These are phyloP conservation scores for Seiridium unicorne DNA, from an alignment of 2,329 filamentous ascomycete species.

Conservation along the genomic window DNA sequence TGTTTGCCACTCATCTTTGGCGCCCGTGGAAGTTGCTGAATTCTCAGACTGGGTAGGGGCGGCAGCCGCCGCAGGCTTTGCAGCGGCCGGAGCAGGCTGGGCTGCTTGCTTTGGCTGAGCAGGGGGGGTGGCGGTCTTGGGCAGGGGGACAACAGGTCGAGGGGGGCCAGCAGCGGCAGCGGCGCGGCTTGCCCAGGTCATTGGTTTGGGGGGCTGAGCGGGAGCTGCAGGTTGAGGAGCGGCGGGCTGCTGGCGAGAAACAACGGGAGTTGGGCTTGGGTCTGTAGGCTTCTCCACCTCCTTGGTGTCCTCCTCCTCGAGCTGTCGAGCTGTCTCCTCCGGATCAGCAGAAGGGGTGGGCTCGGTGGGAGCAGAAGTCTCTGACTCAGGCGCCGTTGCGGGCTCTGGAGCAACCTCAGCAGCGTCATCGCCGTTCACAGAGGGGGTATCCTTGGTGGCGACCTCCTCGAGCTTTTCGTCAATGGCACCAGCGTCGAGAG, in stretches of 20 bases:
- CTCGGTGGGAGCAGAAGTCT: slow-evolving; percentile 32
- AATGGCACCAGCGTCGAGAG: slow-evolving; percentile 43
- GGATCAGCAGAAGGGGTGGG: slow-evolving; percentile 38
- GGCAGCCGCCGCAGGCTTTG: slow-evolving; percentile 44
- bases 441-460: slow-evolving; percentile 27
- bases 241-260: slow-evolving; percentile 46
- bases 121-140: slow-evolving; percentile 56
- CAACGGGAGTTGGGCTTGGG: slow-evolving; percentile 52
- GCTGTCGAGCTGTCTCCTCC: slow-evolving; percentile 50
- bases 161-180: slow-evolving; percentile 62
- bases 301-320: slow-evolving; percentile 54
- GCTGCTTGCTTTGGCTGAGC: slow-evolving; percentile 54
- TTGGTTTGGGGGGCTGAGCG: slow-evolving; percentile 54
- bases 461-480: slow-evolving; percentile 62
- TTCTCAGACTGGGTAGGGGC: slow-evolving; percentile 29
- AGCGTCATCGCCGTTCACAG: slow-evolving; percentile 15
- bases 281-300: slow-evolving; percentile 67
- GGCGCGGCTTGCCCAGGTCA: slow-evolving; percentile 73
- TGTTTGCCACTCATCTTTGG: slow-evolving; percentile 81
- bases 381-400: slow-evolving; percentile 31
- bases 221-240: slow-evolving; percentile 32
- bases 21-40: slow-evolving; percentile 43
- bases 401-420: slow-evolving; percentile 16
- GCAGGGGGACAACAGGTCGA: slow-evolving; percentile 48
- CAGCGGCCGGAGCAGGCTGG: slow-evolving; percentile 38